Base-by-base conservation (phyloP, 129 eudicot species). In the Silybum marianum region DNA sequence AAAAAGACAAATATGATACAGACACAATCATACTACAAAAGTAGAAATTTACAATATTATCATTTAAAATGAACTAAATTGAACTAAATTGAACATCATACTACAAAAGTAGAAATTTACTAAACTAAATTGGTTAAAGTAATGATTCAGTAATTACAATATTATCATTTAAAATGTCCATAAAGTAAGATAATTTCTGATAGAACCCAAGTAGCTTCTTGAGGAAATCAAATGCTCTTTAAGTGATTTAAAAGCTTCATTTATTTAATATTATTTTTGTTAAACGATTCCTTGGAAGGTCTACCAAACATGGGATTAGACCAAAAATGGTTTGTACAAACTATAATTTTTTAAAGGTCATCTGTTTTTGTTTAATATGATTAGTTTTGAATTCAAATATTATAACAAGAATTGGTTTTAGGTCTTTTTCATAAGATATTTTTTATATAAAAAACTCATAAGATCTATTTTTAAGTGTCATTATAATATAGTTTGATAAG, bases 231-330 rank as follows among this genome's bases (percentile, higher is more conserved):
- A 68, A 18, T 78, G 67, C 14, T 21, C 76, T 79, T 78, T 69
- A 44, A 44, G 82, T 78, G 30, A 78, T 78, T 19, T 48, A 51
- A 51, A 79, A 69, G 82, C 22, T 79, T 79, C 28, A 48, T 75
- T 16, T 23, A 22, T 65, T 19, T 65, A 7, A 65, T 65, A 22
- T 21, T 21, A 65, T 6, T 65, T 65, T 21, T 22, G 14, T 63
- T 65, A 22, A 7, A 5, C 2, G 69, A 65, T 65, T 22, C 7
- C 22, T 22, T 63, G 16, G 54, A 44, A 44, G 54, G 54, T 44
- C 54, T 44, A 44, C 54, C 54, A 44, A 44, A 44, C 16, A 44
- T 44, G 16, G 48, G 16, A 44, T 44, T 21, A 62, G 25, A 21
- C 25, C 25, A 62, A 21, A 39, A 60, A 18, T 60, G 24, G 67